Percentiles rank a stretch among this genome's conserved stretches.
phyloP scores from a whole-genome alignment of 2,329 filamentous ascomycete genomes.

The Beauveria sp. region DNA sequence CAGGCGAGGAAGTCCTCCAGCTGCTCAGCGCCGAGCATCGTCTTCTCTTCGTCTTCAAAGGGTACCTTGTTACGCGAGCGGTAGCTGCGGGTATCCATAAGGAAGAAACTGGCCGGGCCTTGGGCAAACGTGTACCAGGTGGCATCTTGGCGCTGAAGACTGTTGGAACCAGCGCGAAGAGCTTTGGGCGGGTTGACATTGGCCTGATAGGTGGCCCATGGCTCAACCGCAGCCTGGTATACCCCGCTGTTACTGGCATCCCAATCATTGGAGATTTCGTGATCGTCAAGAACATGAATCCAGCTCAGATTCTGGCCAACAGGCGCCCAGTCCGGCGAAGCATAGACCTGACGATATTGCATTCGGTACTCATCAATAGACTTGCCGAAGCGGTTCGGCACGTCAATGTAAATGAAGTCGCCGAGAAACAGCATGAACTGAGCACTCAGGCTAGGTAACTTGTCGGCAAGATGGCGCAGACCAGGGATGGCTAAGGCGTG shows the following conservation, averaged over 20 bases:
- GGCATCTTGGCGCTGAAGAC: constrained; percentile 39
- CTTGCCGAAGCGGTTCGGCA: constrained; percentile 70
- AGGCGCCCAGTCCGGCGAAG: constrained; percentile 81
- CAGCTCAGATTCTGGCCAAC: constrained; percentile 78
- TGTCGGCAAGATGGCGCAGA: constrained; percentile 65
- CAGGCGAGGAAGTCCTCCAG: constrained; percentile 72
- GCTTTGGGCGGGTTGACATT: constrained; percentile 72
- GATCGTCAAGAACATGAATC: constrained; percentile 95
- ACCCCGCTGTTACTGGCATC: constrained; percentile 71
- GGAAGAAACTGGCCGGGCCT: constrained; percentile 88
- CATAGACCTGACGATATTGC: constrained; percentile 93
- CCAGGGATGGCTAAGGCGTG: constrained; percentile 79
- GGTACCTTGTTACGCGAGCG: constrained; percentile 60
- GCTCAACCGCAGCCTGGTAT: constrained; percentile 71
- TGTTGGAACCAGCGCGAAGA: constrained; percentile 37
- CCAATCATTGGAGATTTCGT: constrained; percentile 96
- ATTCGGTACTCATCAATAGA: constrained; percentile 70
- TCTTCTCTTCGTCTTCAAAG: constrained; percentile 59
- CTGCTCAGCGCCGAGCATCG: constrained; percentile 79
- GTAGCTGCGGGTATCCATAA: constrained; percentile 86
- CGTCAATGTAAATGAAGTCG: constrained; percentile 87
- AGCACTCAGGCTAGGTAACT: constrained; percentile 62
- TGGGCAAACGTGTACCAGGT: constrained; percentile 88
- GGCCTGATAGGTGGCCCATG: constrained; percentile 81
- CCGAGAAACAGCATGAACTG: constrained; percentile 79